Conservation (phyloP, 768 basidiomycete genomes). For the Leccinum subtestaceum region DNA sequence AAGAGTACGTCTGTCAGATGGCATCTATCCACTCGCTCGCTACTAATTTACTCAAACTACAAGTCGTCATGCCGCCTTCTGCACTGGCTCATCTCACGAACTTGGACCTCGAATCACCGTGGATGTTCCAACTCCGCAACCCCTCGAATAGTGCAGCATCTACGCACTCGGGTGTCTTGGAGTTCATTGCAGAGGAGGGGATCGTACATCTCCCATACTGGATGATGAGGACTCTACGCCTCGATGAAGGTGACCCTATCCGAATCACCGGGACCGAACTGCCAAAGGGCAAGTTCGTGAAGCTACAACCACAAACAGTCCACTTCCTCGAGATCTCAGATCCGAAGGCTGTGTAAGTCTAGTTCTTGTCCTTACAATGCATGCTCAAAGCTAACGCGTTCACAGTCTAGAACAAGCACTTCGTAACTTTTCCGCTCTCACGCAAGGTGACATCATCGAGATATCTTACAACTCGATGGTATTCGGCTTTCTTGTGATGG, state of each 20-base stretch:
- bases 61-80: conserved; percentile 98
- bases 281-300: conserved; percentile 92
- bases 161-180: conserved; percentile 96
- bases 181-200: conserved; percentile 98
- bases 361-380: background rate
- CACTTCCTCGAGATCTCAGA: conserved; percentile 98
- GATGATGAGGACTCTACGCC: conserved; percentile 97
- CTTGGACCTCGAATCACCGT: conserved; percentile 86
- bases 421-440: conserved; percentile 87
- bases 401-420: conserved; percentile 89
- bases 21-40: conserved; percentile 8
- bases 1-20: conserved; percentile 70
- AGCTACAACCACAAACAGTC: conserved; percentile 92
- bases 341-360: conserved; percentile 87
- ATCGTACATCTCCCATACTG: conserved; percentile 94
- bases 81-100: conserved; percentile 84
- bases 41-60: conserved; percentile 2
- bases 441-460: conserved; percentile 96
- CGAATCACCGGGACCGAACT: conserved; percentile 86
- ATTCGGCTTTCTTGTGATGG: conserved; percentile 96
- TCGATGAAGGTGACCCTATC: conserved; percentile 94
- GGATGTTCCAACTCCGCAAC: conserved; percentile 96
- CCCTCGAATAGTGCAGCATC: conserved; percentile 77
- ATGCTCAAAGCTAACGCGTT: conserved; percentile 1
- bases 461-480: conserved; percentile 96